A percentile compares a stretch with the other conserved stretches of the same genome.
phyloP scores from a whole-genome alignment of 345 rosid genomes.

The Ceriops decandra region DNA sequence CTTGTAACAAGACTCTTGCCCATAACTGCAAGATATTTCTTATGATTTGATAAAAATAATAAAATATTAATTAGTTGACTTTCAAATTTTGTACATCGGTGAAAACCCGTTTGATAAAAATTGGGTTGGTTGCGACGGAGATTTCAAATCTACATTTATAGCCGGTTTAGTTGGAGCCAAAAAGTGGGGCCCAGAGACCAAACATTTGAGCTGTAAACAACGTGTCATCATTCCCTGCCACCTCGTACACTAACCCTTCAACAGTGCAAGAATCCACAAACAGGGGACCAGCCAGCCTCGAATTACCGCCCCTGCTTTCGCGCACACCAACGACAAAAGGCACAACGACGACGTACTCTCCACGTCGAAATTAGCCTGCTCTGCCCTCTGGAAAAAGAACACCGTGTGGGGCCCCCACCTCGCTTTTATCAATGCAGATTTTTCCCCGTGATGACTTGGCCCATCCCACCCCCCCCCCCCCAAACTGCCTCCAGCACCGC shows the following conservation, averaged over 20 bases:
- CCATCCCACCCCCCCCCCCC: not conserved
- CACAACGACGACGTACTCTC: conserved; percentile 11
- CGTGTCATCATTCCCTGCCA: conserved; percentile 24
- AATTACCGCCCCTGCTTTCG: conserved; percentile 8
- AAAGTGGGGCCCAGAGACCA: conserved; percentile 4
- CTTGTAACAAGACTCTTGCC: no score
- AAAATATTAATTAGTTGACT: no score
- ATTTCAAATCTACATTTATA: no score
- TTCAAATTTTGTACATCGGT: no score
- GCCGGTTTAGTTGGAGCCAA: no score
- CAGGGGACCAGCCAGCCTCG: not conserved
- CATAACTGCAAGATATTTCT: no score
- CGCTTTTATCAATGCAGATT: conserved; percentile 23
- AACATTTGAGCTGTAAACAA: conserved; percentile 37
- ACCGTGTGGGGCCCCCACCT: not conserved
- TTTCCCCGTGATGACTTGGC: conserved; percentile 28
- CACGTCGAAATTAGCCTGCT: conserved; percentile 20
- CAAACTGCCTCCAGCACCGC: conserved; percentile 12
- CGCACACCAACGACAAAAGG: not conserved
- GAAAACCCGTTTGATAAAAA: no score
- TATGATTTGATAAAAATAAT: no score
- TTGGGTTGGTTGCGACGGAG: no score
- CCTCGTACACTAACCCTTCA: conserved; percentile 28
- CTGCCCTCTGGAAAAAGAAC: not conserved
- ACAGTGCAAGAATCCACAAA: conserved; percentile 26